Percentiles rank a stretch among this genome's conserved stretches.
phyloP scores from a whole-genome alignment of 805 yeast species.

The Candida golubevii region DNA sequence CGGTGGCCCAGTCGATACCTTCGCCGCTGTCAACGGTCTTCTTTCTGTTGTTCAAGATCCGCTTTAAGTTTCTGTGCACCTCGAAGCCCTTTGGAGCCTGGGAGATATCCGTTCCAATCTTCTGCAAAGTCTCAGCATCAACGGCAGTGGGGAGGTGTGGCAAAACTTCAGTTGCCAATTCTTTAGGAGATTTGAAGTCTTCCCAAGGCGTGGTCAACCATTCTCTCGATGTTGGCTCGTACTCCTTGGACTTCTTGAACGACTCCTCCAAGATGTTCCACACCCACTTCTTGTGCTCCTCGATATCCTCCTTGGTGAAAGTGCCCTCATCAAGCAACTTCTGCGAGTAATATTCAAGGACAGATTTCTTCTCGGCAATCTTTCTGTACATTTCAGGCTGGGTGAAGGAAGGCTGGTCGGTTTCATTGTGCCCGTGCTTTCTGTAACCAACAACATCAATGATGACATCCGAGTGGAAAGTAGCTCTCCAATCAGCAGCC shows the following conservation, averaged over 20 bases:
- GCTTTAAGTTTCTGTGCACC: constrained; percentile 91
- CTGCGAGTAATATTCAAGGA: constrained; percentile 78
- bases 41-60: constrained; percentile 84
- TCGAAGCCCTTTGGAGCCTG: constrained; percentile 84
- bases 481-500: constrained; percentile 98
- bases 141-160: constrained; percentile 97
- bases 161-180: constrained; percentile 89
- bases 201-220: constrained; percentile 99
- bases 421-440: constrained; percentile 98
- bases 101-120: constrained; percentile 74
- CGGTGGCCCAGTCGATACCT: constrained; percentile 98
- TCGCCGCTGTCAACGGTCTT: constrained; percentile 85
- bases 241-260: constrained; percentile 82
- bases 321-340: constrained; percentile 81
- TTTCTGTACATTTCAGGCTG: constrained; percentile 96
- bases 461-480: constrained; percentile 94
- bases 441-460: constrained; percentile 98
- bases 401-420: constrained; percentile 98
- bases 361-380: constrained; percentile 85
- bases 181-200: constrained; percentile 96
- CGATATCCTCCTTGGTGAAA: constrained; percentile 84
- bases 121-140: constrained; percentile 62
- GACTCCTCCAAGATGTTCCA: constrained; percentile 93
- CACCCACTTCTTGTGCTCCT: constrained; percentile 96
- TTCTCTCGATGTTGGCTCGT: constrained; percentile 87